phyloP scores from a whole-genome alignment of 495 filamentous ascomycete genomes.

The Rhypophila decipiens region DNA sequence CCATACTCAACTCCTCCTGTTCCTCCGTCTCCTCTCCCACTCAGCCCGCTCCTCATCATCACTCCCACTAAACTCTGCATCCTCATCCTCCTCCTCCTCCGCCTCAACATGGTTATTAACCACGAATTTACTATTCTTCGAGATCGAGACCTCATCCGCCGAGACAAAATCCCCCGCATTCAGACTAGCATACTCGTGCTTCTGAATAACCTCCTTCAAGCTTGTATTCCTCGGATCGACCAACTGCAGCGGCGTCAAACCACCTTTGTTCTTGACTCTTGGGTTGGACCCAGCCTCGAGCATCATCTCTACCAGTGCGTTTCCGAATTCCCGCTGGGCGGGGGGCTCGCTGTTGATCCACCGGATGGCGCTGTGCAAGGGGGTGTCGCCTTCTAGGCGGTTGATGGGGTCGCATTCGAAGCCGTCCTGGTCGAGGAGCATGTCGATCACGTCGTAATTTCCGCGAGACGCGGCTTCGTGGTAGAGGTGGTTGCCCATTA shows the following conservation, averaged over 20 bases:
- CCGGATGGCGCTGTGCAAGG: constrained; percentile 80
- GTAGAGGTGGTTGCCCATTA: constrained; percentile 78
- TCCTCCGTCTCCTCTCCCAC: constrained; percentile 41
- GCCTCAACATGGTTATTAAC: constrained; percentile 3
- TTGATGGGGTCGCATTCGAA: constrained; percentile 91
- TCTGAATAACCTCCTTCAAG: constrained; percentile 61
- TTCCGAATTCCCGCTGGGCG: constrained; percentile 57
- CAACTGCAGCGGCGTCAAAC: constrained; percentile 60
- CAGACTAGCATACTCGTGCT: constrained; percentile 64
- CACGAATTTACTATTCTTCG: constrained; percentile 11
- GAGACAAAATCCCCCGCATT: constrained; percentile 46
- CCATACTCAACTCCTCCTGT: constrained; percentile 23
- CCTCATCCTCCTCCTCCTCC: constrained; percentile 33
- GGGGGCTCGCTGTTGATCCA: constrained; percentile 63
- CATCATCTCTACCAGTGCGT: constrained; percentile 77
- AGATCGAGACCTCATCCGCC: constrained; percentile 20
- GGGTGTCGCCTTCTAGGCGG: constrained; percentile 77
- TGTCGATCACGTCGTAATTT: constrained; percentile 88
- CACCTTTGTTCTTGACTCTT: constrained; percentile 57
- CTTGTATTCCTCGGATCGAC: constrained; percentile 66
- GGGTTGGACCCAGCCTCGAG: constrained; percentile 69
- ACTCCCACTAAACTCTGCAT: constrained; percentile 47
- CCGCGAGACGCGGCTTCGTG: constrained; percentile 84
- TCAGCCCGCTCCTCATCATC: constrained; percentile 48
- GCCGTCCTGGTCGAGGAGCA: constrained; percentile 85